These are phyloP conservation scores for Mycosphaerella sp. DNA, from an alignment of 2,329 filamentous ascomycete species.

Conservation along the genomic window DNA sequence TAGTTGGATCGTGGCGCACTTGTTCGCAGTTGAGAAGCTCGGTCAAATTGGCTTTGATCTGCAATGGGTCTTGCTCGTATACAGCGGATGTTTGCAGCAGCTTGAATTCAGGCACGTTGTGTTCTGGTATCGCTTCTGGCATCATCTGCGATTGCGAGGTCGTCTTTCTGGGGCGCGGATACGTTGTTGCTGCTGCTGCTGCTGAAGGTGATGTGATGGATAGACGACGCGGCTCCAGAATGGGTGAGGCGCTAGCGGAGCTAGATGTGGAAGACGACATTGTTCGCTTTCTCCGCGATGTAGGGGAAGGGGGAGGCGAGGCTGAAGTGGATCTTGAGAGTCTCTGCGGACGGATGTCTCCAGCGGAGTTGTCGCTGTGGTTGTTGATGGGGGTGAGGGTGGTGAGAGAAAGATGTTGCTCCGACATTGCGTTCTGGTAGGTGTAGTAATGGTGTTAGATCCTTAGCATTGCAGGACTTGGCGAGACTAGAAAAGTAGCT, in stretches of 20 bases:
- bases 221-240: conserved; percentile 9
- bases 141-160: conserved; percentile 12
- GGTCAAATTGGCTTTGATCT: conserved; percentile 50
- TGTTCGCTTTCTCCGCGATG: conserved; percentile 14
- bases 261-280: conserved; percentile 25
- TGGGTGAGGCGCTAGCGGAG: conserved; percentile 24
- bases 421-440: background rate
- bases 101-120: conserved; percentile 13
- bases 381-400: background rate
- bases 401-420: no score
- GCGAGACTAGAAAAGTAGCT: conserved; percentile 1
- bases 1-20: conserved; percentile 43
- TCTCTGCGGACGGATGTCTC: background rate
- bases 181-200: conserved; percentile 23
- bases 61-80: conserved; percentile 36
- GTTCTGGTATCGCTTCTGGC: conserved; percentile 25
- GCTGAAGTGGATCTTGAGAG: background rate
- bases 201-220: conserved; percentile 30
- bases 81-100: conserved; percentile 8
- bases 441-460: conserved; percentile 2
- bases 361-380: background rate
- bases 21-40: conserved; percentile 50
- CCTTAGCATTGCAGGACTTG: conserved; percentile 1
- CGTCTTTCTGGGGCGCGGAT: conserved; percentile 2
- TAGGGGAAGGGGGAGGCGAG: conserved; percentile 4